These are phyloP conservation scores for Saturnispora besseyi DNA, from an alignment of 805 yeast genomes.

Conservation along the genomic window DNA sequence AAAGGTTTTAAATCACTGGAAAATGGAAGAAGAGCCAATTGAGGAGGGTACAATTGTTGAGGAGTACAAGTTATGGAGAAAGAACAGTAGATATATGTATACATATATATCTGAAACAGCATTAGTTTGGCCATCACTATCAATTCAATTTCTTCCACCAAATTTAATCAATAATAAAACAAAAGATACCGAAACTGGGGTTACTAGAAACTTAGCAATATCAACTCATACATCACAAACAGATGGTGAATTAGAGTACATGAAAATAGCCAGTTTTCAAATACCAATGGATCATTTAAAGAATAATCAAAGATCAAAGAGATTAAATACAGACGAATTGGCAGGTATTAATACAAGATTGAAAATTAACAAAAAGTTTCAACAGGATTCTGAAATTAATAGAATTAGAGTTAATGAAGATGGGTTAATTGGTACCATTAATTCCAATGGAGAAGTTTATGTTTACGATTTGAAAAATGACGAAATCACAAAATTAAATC, in stretches of 20 bases:
- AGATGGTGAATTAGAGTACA: constrained; percentile 42
- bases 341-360: constrained; percentile 43
- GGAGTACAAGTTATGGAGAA: constrained; percentile 74
- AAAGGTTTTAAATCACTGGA: background rate
- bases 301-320: constrained; percentile 7
- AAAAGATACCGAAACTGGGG: constrained; percentile 24
- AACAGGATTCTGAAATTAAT: constrained; percentile 58
- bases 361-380: constrained; percentile 50
- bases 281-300: constrained; percentile 33
- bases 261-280: constrained; percentile 56
- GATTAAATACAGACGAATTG: constrained; percentile 20
- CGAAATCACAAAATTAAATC: constrained; percentile 28
- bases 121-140: constrained; percentile 72
- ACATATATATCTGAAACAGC: constrained; percentile 77
- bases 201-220: constrained; percentile 41
- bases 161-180: constrained; percentile 19
- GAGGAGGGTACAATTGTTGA: constrained; percentile 35
- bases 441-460: constrained; percentile 54
- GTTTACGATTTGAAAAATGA: constrained; percentile 35
- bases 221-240: constrained; percentile 73
- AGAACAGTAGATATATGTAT: constrained; percentile 74
- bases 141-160: constrained; percentile 68
- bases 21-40: constrained; percentile 4
- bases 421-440: constrained; percentile 51
- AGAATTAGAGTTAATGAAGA: constrained; percentile 58